Conservation (phyloP, 2,329 filamentous ascomycete species). For the Diaporthe caulivora region DNA sequence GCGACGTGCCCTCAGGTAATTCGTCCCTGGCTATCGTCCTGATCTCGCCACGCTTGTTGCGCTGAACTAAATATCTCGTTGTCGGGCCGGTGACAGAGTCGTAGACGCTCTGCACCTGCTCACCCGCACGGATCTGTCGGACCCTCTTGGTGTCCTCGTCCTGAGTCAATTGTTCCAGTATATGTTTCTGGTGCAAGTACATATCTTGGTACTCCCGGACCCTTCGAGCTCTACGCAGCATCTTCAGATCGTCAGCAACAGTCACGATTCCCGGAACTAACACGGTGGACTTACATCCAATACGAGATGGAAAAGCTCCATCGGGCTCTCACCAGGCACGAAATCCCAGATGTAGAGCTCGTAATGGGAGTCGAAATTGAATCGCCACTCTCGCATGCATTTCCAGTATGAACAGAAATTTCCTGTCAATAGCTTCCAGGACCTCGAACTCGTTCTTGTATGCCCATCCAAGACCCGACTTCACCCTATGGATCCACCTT, state of each 20-base stretch:
- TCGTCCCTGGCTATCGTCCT: neutral
- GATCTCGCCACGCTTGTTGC: neutral
- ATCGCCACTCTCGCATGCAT: conserved; percentile 43
- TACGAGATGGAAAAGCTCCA: conserved; percentile 41
- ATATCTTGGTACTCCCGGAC: conserved; percentile 44
- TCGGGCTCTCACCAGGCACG: conserved; percentile 41
- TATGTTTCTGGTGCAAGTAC: conserved; percentile 44
- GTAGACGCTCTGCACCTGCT: conserved; percentile 44
- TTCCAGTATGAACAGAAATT: conserved; percentile 44
- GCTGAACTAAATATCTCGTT: conserved; percentile 21
- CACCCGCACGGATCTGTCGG: conserved; percentile 44
- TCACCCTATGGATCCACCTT: conserved; percentile 45
- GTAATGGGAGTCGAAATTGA: conserved; percentile 48
- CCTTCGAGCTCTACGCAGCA: conserved; percentile 46
- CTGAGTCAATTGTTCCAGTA: conserved; percentile 44
- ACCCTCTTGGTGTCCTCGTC: conserved; percentile 45
- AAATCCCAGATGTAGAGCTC: conserved; percentile 50
- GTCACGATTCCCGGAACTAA: neutral
- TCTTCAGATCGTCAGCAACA: conserved; percentile 39
- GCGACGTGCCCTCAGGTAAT: neutral
- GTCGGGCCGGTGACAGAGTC: conserved; percentile 42
- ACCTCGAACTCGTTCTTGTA: conserved; percentile 42
- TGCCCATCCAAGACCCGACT: conserved; percentile 26
- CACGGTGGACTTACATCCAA: conserved; percentile 9
- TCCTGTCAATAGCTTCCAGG: conserved; percentile 43